phyloP scores from a whole-genome alignment of 345 rosid genomes.

The Melastoma malabathricum region DNA sequence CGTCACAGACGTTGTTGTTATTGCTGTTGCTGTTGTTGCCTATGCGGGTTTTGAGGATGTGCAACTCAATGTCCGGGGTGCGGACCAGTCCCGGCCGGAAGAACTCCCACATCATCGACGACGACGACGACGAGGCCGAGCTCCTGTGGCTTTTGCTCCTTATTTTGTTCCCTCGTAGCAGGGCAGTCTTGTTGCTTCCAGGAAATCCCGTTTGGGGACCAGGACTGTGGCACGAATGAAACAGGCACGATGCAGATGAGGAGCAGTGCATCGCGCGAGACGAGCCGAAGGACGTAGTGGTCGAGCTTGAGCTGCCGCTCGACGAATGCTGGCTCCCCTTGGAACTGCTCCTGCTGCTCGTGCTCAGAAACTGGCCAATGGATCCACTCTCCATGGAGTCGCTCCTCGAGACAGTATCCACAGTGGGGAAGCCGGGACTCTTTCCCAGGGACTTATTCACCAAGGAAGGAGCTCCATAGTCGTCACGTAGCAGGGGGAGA shows the following conservation, averaged over 20 bases:
- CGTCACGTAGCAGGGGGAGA: conserved; percentile 9
- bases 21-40: conserved; percentile 42
- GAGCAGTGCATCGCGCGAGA: not conserved
- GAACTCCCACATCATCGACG: conserved; percentile 50
- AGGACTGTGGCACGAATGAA: conserved; percentile 53
- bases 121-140: conserved; percentile 6
- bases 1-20: conserved; percentile 17
- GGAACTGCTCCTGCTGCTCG: conserved; percentile 14
- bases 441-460: not conserved
- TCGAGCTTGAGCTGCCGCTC: conserved; percentile 3
- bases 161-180: conserved; percentile 3
- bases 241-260: conserved; percentile 17
- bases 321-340: conserved; percentile 5
- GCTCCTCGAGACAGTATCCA: conserved; percentile 4
- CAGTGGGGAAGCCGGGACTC: not conserved
- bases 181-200: no score
- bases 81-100: conserved; percentile 58
- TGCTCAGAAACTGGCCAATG: conserved; percentile 4
- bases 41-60: conserved; percentile 35
- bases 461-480: conserved; percentile 4
- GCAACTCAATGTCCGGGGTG: conserved; percentile 61
- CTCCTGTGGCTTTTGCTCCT: conserved; percentile 2
- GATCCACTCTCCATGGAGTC: conserved; percentile 13
- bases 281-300: not conserved
- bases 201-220: conserved; percentile 44